Conservation (phyloP, 805 yeast genomes). For the Dipodascus geniculatus region DNA sequence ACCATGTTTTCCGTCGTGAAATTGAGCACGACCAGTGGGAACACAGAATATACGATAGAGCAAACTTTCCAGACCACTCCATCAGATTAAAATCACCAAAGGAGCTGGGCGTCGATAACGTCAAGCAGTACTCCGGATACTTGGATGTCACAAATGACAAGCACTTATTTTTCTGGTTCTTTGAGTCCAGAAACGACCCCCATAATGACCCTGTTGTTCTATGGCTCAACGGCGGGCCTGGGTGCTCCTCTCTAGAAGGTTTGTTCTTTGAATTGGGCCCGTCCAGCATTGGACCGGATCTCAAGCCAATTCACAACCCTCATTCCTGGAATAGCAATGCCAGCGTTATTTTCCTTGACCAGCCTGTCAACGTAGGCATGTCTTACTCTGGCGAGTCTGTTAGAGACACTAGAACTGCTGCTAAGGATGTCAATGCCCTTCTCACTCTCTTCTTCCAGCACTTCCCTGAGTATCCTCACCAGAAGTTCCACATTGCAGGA, state of each 20-base stretch:
- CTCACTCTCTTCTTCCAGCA: conserved; percentile 76
- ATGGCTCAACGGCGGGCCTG: conserved; percentile 97
- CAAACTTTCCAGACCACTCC: conserved; percentile 35
- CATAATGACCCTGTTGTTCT: conserved; percentile 70
- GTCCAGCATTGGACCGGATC: conserved; percentile 56
- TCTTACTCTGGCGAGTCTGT: conserved; percentile 70
- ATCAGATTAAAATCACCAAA: conserved; percentile 56
- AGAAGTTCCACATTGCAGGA: conserved; percentile 79
- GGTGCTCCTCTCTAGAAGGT: conserved; percentile 91
- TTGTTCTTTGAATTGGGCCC: conserved; percentile 92
- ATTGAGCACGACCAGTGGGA: background rate
- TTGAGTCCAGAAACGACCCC: conserved; percentile 78
- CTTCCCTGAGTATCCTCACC: conserved; percentile 60
- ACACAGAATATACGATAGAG: conserved; percentile 19
- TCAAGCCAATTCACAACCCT: conserved; percentile 69
- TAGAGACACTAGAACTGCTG: conserved; percentile 70
- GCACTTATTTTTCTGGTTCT: conserved; percentile 89
- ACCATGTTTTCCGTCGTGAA: background rate
- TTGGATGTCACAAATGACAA: conserved; percentile 73
- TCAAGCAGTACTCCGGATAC: conserved; percentile 69
- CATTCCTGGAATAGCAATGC: conserved; percentile 91
- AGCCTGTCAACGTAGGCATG: conserved; percentile 91
- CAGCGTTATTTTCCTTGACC: conserved; percentile 83
- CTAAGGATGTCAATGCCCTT: conserved; percentile 80
- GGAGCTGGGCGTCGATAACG: conserved; percentile 66